Conservation (phyloP, 1,284 basidiomycete genomes). For the Spongiforma sp. region DNA sequence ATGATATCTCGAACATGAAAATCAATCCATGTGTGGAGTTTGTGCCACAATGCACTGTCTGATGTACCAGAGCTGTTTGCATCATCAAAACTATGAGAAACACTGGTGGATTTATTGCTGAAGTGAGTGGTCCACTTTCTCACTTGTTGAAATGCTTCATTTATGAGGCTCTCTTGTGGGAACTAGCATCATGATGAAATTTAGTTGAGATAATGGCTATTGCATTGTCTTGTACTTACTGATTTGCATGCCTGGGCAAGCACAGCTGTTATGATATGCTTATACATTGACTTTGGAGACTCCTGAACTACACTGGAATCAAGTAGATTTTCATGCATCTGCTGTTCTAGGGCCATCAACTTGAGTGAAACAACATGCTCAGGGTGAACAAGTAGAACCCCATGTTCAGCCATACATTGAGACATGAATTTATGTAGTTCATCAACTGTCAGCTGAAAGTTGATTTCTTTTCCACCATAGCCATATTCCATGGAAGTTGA, state of each 20-base stretch:
- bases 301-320: neutral
- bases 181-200: neutral
- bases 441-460: slow-evolving; percentile 15
- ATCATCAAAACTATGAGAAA: neutral
- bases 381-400: slow-evolving; percentile 54
- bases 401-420: slow-evolving; percentile 44
- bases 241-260: neutral
- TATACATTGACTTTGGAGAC: neutral
- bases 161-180: neutral
- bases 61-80: neutral
- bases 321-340: slow-evolving; percentile 10
- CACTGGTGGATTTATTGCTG: neutral
- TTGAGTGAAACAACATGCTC: slow-evolving; percentile 59
- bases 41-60: slow-evolving; percentile 18
- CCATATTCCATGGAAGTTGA: slow-evolving; percentile 32
- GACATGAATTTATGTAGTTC: slow-evolving; percentile 35
- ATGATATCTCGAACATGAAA: slow-evolving; percentile 47
- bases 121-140: neutral
- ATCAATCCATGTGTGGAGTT: slow-evolving; percentile 43
- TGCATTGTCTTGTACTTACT: neutral
- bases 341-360: slow-evolving; percentile 47
- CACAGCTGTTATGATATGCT: neutral
- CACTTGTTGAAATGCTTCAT: neutral
- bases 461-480: slow-evolving; percentile 16
- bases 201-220: neutral